These are phyloP conservation scores for Piedraia hortae DNA, from an alignment of 2,329 filamentous ascomycete species.

Conservation along the genomic window DNA sequence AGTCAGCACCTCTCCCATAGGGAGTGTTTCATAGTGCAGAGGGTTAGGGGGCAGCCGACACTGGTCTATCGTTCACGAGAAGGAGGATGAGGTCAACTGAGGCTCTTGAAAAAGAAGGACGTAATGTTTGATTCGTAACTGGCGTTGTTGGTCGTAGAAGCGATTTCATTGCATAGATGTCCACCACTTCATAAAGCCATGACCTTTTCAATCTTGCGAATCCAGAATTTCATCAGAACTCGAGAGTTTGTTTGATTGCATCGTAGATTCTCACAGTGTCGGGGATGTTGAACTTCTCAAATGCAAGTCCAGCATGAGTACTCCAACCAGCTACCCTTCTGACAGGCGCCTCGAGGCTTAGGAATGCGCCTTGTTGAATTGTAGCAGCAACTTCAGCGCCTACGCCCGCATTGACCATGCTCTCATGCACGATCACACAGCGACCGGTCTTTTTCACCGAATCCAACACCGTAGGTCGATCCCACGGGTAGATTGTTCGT, in stretches of 20 bases:
- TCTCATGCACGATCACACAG: slow-evolving; percentile 72
- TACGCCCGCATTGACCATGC: slow-evolving; percentile 70
- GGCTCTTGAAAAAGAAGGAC: no score
- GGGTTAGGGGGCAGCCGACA: no score
- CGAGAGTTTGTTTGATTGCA: slow-evolving; percentile 19
- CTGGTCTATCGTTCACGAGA: no score
- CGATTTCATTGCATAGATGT: no score
- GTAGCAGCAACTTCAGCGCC: slow-evolving; percentile 73
- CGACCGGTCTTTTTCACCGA: slow-evolving; percentile 72
- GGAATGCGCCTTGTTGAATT: slow-evolving; percentile 67
- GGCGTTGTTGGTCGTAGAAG: not conserved
- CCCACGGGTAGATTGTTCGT: slow-evolving; percentile 76
- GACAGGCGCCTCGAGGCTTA: slow-evolving; percentile 62
- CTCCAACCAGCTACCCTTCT: slow-evolving; percentile 71
- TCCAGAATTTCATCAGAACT: no score
- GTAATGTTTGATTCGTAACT: not conserved
- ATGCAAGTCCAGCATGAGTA: slow-evolving; percentile 53
- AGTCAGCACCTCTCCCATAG: no score
- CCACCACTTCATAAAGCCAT: no score
- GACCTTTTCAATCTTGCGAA: no score
- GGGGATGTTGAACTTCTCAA: slow-evolving; percentile 43
- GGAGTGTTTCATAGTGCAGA: no score
- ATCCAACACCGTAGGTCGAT: slow-evolving; percentile 48
- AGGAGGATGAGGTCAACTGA: no score
- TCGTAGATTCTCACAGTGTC: slow-evolving; percentile 47